These are phyloP conservation scores for Lycium barbarum DNA, from an alignment of 257 asterid species.

Conservation along the genomic window DNA sequence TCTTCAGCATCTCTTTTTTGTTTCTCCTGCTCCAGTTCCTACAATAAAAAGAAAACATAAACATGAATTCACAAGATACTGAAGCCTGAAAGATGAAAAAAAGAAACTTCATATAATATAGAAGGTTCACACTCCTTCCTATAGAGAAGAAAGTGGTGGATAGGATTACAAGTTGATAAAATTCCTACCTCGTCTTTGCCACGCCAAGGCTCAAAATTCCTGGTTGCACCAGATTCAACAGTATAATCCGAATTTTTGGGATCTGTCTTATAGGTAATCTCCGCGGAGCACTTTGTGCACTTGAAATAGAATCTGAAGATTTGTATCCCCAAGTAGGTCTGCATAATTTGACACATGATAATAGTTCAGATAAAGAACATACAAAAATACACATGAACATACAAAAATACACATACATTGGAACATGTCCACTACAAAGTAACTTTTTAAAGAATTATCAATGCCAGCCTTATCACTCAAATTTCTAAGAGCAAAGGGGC, in stretches of 20 bases:
- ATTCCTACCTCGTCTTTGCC: constrained; percentile 73
- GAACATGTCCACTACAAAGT: neutral
- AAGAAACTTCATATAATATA: neutral
- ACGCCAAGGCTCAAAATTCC: constrained; percentile 96
- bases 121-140: neutral
- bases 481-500: neutral
- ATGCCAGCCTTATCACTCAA: neutral
- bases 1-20: constrained; percentile 78
- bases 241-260: constrained; percentile 88
- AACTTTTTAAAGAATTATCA: neutral
- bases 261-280: constrained; percentile 86
- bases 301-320: constrained; percentile 85
- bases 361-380: constrained; percentile 28
- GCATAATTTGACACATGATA: constrained; percentile 38
- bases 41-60: constrained; percentile 12
- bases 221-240: constrained; percentile 82
- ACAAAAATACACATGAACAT: constrained; percentile 13
- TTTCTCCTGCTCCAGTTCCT: constrained; percentile 66
- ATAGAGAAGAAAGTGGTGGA: neutral
- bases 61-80: constrained; percentile 4
- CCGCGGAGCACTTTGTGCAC: constrained; percentile 89
- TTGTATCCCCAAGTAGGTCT: constrained; percentile 91
- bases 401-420: neutral
- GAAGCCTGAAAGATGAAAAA: neutral
- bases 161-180: neutral